phyloP scores from a whole-genome alignment of 495 filamentous ascomycete genomes.

The Clavariopsis aquatica region DNA sequence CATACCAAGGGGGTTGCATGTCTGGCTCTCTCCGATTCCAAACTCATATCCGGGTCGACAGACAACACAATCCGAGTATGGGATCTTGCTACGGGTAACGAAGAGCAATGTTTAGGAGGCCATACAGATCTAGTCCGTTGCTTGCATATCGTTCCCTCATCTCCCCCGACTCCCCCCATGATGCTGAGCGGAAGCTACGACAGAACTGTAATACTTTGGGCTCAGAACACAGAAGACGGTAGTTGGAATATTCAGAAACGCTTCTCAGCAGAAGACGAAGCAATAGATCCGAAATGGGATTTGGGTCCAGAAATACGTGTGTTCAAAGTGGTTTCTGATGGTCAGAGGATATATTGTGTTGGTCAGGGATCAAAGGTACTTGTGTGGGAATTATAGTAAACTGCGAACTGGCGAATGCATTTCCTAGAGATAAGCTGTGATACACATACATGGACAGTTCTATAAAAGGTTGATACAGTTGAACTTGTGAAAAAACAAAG shows the following conservation, averaged over 20 bases:
- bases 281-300: no score
- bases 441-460: no score
- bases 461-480: no score
- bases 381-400: neutral
- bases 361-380: neutral
- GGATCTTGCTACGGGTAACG: slow-evolving; percentile 5
- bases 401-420: neutral
- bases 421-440: neutral
- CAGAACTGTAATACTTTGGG: no score
- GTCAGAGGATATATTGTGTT: neutral
- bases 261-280: no score
- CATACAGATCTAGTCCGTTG: slow-evolving; percentile 6
- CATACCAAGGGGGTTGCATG: slow-evolving; percentile 3
- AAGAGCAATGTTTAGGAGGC: neutral
- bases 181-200: no score
- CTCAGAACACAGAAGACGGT: no score
- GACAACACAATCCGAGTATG: neutral
- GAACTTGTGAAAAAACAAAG: no score
- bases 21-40: neutral
- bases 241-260: no score
- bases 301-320: no score
- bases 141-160: no score
- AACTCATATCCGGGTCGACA: neutral
- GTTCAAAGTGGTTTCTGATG: neutral
- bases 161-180: no score